Conservation (phyloP, 208 protist genomes). For the Wallacemonas rigidus region DNA sequence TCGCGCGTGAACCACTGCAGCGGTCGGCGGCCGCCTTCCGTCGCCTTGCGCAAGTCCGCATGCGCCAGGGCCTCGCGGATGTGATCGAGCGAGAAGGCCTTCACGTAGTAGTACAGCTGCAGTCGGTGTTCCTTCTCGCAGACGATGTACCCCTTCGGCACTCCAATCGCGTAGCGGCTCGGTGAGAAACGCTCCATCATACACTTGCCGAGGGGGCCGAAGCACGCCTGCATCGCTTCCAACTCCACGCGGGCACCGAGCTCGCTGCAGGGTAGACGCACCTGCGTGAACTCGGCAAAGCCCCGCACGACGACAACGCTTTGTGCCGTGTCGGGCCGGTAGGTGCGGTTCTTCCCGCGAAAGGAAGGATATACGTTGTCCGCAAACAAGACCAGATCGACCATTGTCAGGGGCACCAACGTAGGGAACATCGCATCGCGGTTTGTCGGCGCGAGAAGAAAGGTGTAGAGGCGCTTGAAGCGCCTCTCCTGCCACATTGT, state of each 20-base stretch:
- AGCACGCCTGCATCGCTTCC: slow-evolving; percentile 35
- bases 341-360: slow-evolving; percentile 16
- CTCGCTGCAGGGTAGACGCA: slow-evolving; percentile 27
- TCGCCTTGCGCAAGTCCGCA: slow-evolving; percentile 11
- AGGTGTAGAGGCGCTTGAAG: slow-evolving; percentile 20
- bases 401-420: slow-evolving; percentile 31
- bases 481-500: slow-evolving; percentile 18
- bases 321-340: slow-evolving; percentile 13
- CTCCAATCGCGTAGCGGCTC: slow-evolving; percentile 27
- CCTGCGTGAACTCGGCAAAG: slow-evolving; percentile 29
- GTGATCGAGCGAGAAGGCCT: slow-evolving; percentile 12
- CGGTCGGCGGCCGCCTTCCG: slow-evolving; percentile 7
- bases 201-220: slow-evolving; percentile 25
- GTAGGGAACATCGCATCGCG: slow-evolving; percentile 12
- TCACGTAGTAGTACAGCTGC: slow-evolving; percentile 31
- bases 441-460: slow-evolving; percentile 20
- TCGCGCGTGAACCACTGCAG: slow-evolving; percentile 23
- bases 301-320: slow-evolving; percentile 28
- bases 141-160: slow-evolving; percentile 34
- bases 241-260: slow-evolving; percentile 38
- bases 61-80: slow-evolving; percentile 22
- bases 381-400: slow-evolving; percentile 33
- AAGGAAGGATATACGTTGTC: slow-evolving; percentile 27
- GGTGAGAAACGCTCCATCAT: slow-evolving; percentile 17
- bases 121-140: slow-evolving; percentile 29